Evolutionary conservation across 2,329 filamentous ascomycete species (phyloP), one percentile per base, ranked within the genome.

Genomic region (Aspergillus texensis): DNA sequence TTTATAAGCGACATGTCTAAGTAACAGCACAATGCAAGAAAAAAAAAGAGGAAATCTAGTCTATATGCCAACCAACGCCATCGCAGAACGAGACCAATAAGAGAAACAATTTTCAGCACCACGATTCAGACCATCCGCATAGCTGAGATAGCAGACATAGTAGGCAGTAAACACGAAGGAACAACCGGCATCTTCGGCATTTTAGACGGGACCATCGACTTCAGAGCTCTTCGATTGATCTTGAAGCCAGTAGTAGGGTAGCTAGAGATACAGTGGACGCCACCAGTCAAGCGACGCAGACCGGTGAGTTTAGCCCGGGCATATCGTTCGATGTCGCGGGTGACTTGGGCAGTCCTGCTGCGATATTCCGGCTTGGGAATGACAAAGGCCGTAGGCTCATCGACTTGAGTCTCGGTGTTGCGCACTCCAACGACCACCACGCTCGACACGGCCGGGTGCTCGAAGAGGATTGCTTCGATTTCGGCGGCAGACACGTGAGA

Each of bases 401-500:
- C 52, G n/a, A 54, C 30, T 36, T 54, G 52, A 19, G 10, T 36
- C 19, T 34, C 28, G n/a, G 10, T 16, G 30, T 54, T 54, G 30
- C 52, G 52, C 53, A 65, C 16, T 6, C 32, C 77, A 21, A 78
- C 74, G 10, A 79, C 77, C 10, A 74, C 75, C 0, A 68, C 73
- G 30, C 76, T 75, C 1, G 73, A 61, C 34, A 79, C 71, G 9
- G 64, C 36, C 2, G 70, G 69, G 64, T 76, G 75, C 36, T 63
- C 53, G 14, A 77, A 69, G 1, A 79, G 62, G 5, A 77, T 70
- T 11, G 68, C 71, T 63, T 79, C 77, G 6, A 78, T 65, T 59
- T 79, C 76, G 6, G 75, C 72, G 1, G 76, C 61, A 2, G 67
- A 69, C 41, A 69, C 58, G 53, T 69, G 77, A 12, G 75, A 74